Percentiles rank a stretch among this genome's conserved stretches.
Conservation (phyloP, 176 grass and related monocot species). For the Guadua angustifolia region DNA sequence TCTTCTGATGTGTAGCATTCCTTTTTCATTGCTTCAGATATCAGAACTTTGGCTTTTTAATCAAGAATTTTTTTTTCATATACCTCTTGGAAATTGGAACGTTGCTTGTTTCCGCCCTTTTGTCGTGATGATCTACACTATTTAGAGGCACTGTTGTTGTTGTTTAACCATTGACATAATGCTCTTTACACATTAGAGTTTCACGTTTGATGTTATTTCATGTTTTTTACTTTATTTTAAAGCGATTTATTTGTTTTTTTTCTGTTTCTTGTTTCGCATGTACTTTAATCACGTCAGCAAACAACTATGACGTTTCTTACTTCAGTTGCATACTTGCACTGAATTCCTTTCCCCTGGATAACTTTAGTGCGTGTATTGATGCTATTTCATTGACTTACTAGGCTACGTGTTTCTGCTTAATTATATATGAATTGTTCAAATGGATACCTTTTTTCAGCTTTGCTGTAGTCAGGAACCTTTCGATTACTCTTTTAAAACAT, state of each 20-base stretch:
- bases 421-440: not conserved
- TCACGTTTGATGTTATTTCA: not conserved
- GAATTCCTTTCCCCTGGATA: not conserved
- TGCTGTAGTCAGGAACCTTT: not conserved
- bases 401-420: not conserved
- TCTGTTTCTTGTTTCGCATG: not conserved
- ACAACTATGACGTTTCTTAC: not conserved
- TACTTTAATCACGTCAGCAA: not conserved
- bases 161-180: not conserved
- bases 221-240: not conserved
- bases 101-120: not conserved
- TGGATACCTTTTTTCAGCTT: not conserved
- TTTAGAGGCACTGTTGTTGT: slow-evolving; percentile 1
- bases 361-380: not conserved
- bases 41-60: not conserved
- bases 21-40: slow-evolving; percentile 8
- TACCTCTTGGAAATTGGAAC: not conserved
- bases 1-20: not conserved
- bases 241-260: not conserved
- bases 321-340: not conserved
- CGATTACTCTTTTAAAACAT: not conserved
- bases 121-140: not conserved
- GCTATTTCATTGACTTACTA: not conserved
- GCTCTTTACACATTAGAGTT: not conserved
- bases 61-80: not conserved